Conservation (phyloP, 352 stramenopile species). For the Elongisporangium prolatum region DNA sequence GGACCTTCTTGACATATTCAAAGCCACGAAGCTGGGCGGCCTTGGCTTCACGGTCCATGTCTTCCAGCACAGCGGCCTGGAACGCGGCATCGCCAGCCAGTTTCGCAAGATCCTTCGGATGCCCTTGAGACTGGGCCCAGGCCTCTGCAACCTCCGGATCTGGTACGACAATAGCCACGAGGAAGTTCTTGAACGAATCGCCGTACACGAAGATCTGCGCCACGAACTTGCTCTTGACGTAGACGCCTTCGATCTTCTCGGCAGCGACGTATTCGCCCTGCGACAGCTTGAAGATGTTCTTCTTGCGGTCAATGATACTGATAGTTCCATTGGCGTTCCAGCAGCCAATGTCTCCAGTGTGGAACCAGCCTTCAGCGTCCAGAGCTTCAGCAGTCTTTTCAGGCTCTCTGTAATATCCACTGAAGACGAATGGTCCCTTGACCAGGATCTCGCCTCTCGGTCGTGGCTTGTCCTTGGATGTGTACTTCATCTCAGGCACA, state of each 20-base stretch:
- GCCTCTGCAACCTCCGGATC: slow-evolving; percentile 47
- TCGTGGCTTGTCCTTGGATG: slow-evolving; percentile 38
- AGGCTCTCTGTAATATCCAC: slow-evolving; percentile 91
- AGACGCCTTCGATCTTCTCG: slow-evolving; percentile 94
- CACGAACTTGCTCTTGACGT: slow-evolving; percentile 86
- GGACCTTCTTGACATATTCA: slow-evolving; percentile 88
- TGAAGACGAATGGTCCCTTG: slow-evolving; percentile 64
- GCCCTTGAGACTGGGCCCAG: slow-evolving; percentile 28
- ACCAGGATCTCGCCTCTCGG: slow-evolving; percentile 37
- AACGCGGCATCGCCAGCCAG: slow-evolving; percentile 29
- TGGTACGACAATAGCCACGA: slow-evolving; percentile 90
- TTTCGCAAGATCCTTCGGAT: slow-evolving; percentile 18
- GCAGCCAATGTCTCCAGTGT: slow-evolving; percentile 92
- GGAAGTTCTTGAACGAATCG: slow-evolving; percentile 89
- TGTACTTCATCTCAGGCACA: slow-evolving; percentile 95
- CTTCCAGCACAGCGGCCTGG: slow-evolving; percentile 20
- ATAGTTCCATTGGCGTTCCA: slow-evolving; percentile 91
- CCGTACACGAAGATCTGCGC: slow-evolving; percentile 92
- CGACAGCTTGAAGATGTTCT: slow-evolving; percentile 91
- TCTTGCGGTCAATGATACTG: slow-evolving; percentile 84
- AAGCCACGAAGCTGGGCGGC: slow-evolving; percentile 84
- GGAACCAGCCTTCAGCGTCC: slow-evolving; percentile 89
- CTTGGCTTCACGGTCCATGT: slow-evolving; percentile 38
- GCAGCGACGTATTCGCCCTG: slow-evolving; percentile 94
- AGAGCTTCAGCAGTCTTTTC: slow-evolving; percentile 86